Evolutionary conservation across 257 asterid species (phyloP), one percentile per base, ranked within the genome.

Genomic region (Nicotiana undulata): DNA sequence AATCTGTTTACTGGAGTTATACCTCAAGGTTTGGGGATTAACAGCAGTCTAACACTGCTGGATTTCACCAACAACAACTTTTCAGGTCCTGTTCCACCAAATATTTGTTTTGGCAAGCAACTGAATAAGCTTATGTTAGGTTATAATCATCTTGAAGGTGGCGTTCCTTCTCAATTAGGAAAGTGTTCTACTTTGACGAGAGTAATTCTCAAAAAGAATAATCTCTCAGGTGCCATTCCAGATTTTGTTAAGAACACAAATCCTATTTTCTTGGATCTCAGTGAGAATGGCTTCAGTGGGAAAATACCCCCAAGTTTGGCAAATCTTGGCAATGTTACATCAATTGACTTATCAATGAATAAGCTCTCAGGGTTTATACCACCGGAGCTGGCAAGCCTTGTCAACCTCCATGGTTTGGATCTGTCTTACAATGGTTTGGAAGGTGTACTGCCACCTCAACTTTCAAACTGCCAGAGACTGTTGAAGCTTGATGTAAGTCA

Each of bases 11-110:
- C 87, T 3, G 98, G 98, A 63, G 87, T 87, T 60, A 60, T 95
- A 82, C 98, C 98, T 80, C 95, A 88, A 68, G 89, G 93, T 16
- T 85, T 93, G 87, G 98, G 98, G 77, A 66, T 92, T 76, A 90
- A 95, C 82, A 83, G 88, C 76, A 89, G 89, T 90, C 86, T 95
- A 63, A 81, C 63, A 2, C 28, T 10, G 67, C 59, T 95, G n/a
- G 98, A 95, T 72, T 84, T 93, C 80, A 86, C 97, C 4, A 72
- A 85, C 63, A 95, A 93, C 87, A 83, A 63, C 77, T 95, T 95
- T 87, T 81, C 87, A 1, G 98, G 98, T 74, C 92, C 88, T 60
- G 89, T 95, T 79, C 98, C 97, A 1, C 92, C 94, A 3, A 81
- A 85, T 76, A 88, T 95, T 79, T 95, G 98, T 92, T 88, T 72